phyloP scores from a whole-genome alignment of 345 rosid genomes.

The Eutrema yunnanense region DNA sequence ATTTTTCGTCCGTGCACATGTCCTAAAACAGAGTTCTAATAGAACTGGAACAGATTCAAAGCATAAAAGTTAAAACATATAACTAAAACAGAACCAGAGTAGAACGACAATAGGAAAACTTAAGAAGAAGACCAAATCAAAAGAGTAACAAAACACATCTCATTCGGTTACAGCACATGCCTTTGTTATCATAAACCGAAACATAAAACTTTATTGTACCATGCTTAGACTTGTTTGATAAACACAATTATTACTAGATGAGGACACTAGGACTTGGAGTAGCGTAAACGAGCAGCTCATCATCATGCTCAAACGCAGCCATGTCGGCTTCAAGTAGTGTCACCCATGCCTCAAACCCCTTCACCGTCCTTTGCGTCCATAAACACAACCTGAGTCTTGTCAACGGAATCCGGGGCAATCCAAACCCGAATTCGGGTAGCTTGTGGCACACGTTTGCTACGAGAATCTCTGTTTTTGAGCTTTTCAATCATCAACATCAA shows the following conservation, averaged over 20 bases:
- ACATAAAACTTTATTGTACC: not conserved
- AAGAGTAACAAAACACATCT: not conserved
- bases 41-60: not conserved
- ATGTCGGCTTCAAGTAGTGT: slow-evolving; percentile 2
- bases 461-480: too few species aligned
- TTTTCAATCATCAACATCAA: too few species aligned
- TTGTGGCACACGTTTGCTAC: too few species aligned
- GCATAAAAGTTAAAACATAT: not conserved
- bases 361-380: slow-evolving; percentile 5
- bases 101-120: not conserved
- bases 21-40: not conserved
- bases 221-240: not conserved
- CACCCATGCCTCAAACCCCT: slow-evolving; percentile 13
- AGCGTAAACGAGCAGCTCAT: not conserved
- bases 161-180: not conserved
- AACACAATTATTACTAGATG: not conserved
- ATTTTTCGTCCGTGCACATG: not conserved
- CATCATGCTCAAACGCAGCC: slow-evolving; percentile 1
- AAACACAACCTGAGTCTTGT: slow-evolving; percentile 1
- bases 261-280: not conserved
- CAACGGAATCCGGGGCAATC: not conserved
- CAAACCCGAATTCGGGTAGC: not conserved
- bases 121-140: not conserved
- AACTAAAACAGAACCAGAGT: not conserved
- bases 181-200: not conserved